These are phyloP conservation scores for Penicillium sclerotiorum DNA, from an alignment of 2,329 filamentous ascomycete species.

Conservation along the genomic window DNA sequence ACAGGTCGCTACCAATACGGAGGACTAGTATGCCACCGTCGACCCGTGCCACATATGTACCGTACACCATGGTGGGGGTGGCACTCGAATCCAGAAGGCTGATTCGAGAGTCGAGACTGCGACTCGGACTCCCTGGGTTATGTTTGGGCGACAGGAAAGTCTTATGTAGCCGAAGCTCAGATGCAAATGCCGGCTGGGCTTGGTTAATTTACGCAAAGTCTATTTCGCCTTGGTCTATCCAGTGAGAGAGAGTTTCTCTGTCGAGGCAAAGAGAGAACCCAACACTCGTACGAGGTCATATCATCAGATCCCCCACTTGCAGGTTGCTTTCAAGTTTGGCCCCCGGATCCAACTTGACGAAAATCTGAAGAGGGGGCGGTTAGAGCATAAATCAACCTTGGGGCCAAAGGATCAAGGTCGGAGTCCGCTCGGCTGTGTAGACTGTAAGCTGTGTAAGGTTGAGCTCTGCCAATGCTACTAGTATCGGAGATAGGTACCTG, in stretches of 20 bases:
- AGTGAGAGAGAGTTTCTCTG: not conserved
- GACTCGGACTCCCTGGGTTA: not conserved
- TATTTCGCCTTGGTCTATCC: not conserved
- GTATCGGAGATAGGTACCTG: not conserved
- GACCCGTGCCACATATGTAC: constrained; percentile 4
- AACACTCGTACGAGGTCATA: not conserved
- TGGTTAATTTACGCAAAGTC: not conserved
- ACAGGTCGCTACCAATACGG: no score
- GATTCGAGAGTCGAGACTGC: constrained; percentile 6
- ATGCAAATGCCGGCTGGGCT: not conserved
- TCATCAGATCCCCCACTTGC: not conserved
- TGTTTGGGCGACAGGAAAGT: no score
- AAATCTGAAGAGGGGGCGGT: no score
- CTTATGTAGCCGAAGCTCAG: not conserved
- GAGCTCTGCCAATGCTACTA: no score
- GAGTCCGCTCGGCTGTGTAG: not conserved
- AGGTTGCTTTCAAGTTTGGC: not conserved
- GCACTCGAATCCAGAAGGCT: constrained; percentile 2
- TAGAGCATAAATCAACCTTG: not conserved
- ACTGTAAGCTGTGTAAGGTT: no score
- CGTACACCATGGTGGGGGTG: constrained; percentile 18
- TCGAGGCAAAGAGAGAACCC: no score
- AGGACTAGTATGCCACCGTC: not conserved
- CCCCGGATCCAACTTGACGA: not conserved
- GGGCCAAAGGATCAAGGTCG: not conserved